Base-by-base conservation (phyloP, 768 basidiomycete genomes). In the Lactarius psammicola region DNA sequence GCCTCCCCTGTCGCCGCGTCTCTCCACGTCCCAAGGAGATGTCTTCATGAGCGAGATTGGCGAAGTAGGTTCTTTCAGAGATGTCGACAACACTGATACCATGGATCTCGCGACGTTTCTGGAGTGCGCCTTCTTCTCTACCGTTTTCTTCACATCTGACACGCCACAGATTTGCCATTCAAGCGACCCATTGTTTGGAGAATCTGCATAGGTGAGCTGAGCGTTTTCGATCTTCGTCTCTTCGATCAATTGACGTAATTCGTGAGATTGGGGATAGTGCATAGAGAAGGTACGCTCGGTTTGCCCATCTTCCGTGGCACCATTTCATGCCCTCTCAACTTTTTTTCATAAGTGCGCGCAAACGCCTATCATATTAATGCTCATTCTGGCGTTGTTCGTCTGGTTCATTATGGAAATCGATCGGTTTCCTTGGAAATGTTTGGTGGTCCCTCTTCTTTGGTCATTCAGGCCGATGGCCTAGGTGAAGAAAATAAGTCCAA, bases 71-170 rank as follows among this genome's bases (percentile, higher is more conserved):
- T 64, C 78, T 54, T 73, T 77, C 56, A 86, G 85, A 61, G 85
- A 83, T 62, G 78, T 83, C 75, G 86, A 84, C 68, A 80, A 79
- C 9, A 84, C 84, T 58, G 87, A 88, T 71, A 83, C 88, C 59
- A 89, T 91, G 86, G 89, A 91, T 73, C 77, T 91, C 20, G 88
- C 88, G 17, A 84, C 87, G 0, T 91, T 90, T 75, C 78, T 91
- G 2, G 88, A 91, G 87, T 88, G 69, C 64, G 84, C 40, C n/a
- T n/a, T 38, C 49, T 9, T 63, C 31, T 23, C 15, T 72, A 51
- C 44, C 17, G 28, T 36, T 42, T 54, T n/a, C 46, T 58, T 62
- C 44, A 65, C 70, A 26, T 20, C 34, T 23, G 46, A 51, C 31
- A 59, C 60, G 30, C 54, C 59, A 20, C 67, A 89, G 88, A 72